Conservation (phyloP, 495 filamentous ascomycete species). For the Aspergillus leporis region DNA sequence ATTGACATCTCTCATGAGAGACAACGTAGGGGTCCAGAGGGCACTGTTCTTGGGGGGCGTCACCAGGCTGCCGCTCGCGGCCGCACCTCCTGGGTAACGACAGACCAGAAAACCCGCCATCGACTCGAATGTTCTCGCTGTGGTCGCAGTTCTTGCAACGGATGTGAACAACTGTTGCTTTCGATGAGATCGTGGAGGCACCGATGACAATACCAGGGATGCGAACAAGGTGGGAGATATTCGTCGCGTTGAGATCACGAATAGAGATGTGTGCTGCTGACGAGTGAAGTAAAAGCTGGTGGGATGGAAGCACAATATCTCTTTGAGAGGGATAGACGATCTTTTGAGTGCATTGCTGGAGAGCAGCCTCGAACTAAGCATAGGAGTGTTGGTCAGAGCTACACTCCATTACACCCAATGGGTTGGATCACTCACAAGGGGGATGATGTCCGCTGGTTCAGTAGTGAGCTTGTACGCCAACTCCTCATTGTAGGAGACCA, state of each 20-base stretch:
- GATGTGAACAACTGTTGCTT: conserved; percentile 82
- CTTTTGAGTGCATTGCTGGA: conserved; percentile 86
- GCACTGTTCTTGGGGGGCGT: conserved; percentile 66
- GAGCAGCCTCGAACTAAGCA: conserved; percentile 80
- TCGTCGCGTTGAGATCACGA: conserved; percentile 87
- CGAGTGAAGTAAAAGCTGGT: conserved; percentile 95
- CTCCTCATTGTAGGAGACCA: conserved; percentile 97
- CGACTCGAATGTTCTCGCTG: conserved; percentile 67
- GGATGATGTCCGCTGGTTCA: conserved; percentile 90
- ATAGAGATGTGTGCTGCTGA: conserved; percentile 88
- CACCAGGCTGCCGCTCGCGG: conserved; percentile 55
- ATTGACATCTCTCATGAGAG: conserved; percentile 88
- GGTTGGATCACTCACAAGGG: conserved; percentile 60
- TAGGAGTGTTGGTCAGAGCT: not conserved
- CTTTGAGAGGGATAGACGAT: conserved; percentile 82
- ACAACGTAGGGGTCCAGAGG: conserved; percentile 96
- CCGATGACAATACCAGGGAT: conserved; percentile 98
- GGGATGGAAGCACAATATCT: conserved; percentile 71
- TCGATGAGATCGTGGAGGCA: conserved; percentile 93
- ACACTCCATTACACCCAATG: not conserved
- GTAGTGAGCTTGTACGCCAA: conserved; percentile 87
- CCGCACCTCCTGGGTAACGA: conserved; percentile 79
- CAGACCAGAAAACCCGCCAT: conserved; percentile 83
- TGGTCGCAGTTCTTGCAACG: conserved; percentile 88
- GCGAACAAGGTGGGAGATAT: conserved; percentile 90